Evolutionary conservation across 352 stramenopile genomes (phyloP).

Genomic region (Phytophthora hibernalis): DNA sequence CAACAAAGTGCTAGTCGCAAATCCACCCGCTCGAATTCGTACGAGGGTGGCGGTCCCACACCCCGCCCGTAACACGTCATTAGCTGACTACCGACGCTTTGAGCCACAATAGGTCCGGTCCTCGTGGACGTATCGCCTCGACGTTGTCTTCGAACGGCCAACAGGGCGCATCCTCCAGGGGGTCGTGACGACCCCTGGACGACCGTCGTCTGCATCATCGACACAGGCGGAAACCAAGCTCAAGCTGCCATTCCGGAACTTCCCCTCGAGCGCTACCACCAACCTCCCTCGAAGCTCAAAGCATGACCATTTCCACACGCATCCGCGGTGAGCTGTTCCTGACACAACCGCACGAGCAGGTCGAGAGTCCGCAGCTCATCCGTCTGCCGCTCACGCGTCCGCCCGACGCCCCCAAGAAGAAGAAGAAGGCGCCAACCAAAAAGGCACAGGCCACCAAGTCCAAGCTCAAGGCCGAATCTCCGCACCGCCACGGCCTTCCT

Average conservation of each 20-base stretch:
- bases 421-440: slow-evolving; percentile 12
- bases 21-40: not conserved
- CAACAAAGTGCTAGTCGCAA: slow-evolving; percentile 14
- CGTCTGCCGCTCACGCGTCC: slow-evolving; percentile 36
- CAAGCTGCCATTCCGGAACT: slow-evolving; percentile 28
- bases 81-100: not conserved
- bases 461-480: slow-evolving; percentile 5
- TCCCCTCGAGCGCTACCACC: slow-evolving; percentile 12
- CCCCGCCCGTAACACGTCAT: slow-evolving; percentile 37
- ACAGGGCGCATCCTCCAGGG: slow-evolving; percentile 20
- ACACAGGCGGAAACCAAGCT: not conserved
- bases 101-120: not conserved
- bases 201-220: slow-evolving; percentile 6
- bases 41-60: slow-evolving; percentile 1
- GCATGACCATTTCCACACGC: slow-evolving; percentile 39
- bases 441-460: not conserved
- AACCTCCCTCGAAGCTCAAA: not conserved
- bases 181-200: too few relatives aligned
- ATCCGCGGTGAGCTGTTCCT: slow-evolving; percentile 39
- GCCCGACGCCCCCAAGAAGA: slow-evolving; percentile 25
- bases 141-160: slow-evolving; percentile 25
- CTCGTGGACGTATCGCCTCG: slow-evolving; percentile 29
- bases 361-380: slow-evolving; percentile 30
- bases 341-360: not conserved
- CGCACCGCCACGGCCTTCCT: slow-evolving; percentile 38